Conservation (phyloP, 495 filamentous ascomycete species). For the Aspergillus nidulans region DNA sequence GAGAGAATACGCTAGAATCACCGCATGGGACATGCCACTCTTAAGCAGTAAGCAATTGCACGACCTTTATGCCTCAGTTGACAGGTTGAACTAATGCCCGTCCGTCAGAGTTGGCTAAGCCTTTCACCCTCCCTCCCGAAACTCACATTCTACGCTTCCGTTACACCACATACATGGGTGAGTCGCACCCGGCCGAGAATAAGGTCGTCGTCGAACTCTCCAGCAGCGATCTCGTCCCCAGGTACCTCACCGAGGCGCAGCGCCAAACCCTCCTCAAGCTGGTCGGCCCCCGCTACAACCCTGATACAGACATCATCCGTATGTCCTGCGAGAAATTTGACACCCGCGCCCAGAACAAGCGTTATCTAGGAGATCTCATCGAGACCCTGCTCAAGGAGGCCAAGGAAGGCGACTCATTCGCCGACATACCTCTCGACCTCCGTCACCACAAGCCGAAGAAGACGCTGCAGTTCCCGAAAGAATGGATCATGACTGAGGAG, state of each 20-base stretch:
- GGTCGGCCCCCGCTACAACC: slow-evolving; percentile 85
- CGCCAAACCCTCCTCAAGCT: slow-evolving; percentile 82
- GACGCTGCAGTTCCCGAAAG: slow-evolving; percentile 67
- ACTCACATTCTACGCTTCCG: slow-evolving; percentile 77
- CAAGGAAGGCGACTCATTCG: slow-evolving; percentile 78
- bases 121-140: slow-evolving; percentile 66
- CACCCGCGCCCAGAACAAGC: slow-evolving; percentile 91
- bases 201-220: slow-evolving; percentile 93
- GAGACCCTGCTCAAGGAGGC: slow-evolving; percentile 69
- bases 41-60: slow-evolving; percentile 59
- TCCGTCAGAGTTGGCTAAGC: slow-evolving; percentile 65
- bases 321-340: slow-evolving; percentile 89
- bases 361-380: slow-evolving; percentile 78
- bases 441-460: slow-evolving; percentile 74
- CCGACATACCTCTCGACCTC: slow-evolving; percentile 85
- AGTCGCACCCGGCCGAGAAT: slow-evolving; percentile 81
- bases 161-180: slow-evolving; percentile 96
- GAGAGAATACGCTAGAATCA: slow-evolving; percentile 79
- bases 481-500: slow-evolving; percentile 73
- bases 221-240: slow-evolving; percentile 58
- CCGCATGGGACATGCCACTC: slow-evolving; percentile 95
- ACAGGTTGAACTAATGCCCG: not conserved
- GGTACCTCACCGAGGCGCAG: slow-evolving; percentile 59
- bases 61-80: not conserved
- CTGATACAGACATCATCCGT: slow-evolving; percentile 72